Percentiles rank a stretch among this genome's conserved stretches.
Evolutionary conservation across 2,329 filamentous ascomycete species (phyloP).

Genomic region (Nothophoma quercina): DNA sequence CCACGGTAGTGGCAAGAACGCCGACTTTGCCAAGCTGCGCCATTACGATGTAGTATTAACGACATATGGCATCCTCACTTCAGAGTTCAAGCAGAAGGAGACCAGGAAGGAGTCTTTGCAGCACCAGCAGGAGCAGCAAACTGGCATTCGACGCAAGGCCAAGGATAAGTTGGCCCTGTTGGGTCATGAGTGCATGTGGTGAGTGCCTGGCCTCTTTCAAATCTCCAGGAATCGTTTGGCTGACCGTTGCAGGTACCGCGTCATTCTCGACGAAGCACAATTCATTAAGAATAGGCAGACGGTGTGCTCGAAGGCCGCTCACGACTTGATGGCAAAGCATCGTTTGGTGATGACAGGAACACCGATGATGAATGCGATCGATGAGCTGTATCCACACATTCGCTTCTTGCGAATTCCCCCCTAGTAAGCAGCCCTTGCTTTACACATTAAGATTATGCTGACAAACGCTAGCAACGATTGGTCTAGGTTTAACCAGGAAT

Average conservation of each 20-base stretch:
- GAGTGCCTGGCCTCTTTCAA: constrained; percentile 35
- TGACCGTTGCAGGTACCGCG: constrained; percentile 45
- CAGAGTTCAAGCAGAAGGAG: constrained; percentile 70
- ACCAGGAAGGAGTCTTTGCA: constrained; percentile 58
- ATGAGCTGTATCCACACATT: constrained; percentile 79
- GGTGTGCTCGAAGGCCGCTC: constrained; percentile 67
- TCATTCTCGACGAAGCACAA: constrained; percentile 82
- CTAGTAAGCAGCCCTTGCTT: constrained; percentile 46
- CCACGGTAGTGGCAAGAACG: constrained; percentile 66
- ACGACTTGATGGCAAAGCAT: constrained; percentile 65
- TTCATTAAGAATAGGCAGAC: constrained; percentile 79
- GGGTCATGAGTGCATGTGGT: constrained; percentile 66
- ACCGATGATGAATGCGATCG: constrained; percentile 86
- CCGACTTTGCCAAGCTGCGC: constrained; percentile 66
- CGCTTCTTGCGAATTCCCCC: constrained; percentile 79
- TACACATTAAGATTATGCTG: not conserved
- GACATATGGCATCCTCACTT: constrained; percentile 75
- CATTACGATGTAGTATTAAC: constrained; percentile 78
- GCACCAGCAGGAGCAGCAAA: constrained; percentile 50
- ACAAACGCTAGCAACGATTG: constrained; percentile 56
- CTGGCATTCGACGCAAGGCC: constrained; percentile 24
- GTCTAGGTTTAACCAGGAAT: constrained; percentile 67
- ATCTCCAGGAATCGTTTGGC: not conserved
- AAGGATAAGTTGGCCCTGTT: constrained; percentile 57
- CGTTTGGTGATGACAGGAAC: constrained; percentile 82